phyloP scores from a whole-genome alignment of 2,329 filamentous ascomycete genomes.

The Clonostachys solani region DNA sequence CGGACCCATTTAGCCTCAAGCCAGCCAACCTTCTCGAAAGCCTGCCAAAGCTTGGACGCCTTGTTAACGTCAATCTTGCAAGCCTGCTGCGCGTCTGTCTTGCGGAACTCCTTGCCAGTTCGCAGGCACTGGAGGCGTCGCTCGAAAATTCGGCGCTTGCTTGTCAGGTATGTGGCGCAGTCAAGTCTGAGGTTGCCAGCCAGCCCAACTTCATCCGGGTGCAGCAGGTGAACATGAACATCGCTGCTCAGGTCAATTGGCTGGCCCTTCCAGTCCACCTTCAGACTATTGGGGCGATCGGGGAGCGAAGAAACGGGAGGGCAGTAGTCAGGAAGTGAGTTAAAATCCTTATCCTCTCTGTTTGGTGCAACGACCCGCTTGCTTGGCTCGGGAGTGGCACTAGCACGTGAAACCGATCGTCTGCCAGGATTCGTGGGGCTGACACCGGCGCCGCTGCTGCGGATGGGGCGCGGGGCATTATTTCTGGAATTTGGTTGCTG shows the following conservation, averaged over 20 bases:
- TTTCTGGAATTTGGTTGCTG: neutral
- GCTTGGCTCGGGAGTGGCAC: slow-evolving; percentile 44
- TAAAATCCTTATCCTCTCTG: slow-evolving; percentile 79
- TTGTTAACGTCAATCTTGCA: slow-evolving; percentile 99
- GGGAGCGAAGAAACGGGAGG: slow-evolving; percentile 65
- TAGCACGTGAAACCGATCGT: slow-evolving; percentile 25
- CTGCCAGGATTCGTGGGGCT: slow-evolving; percentile 6
- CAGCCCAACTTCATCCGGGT: slow-evolving; percentile 72
- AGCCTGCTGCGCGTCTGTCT: slow-evolving; percentile 94
- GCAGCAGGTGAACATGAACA: slow-evolving; percentile 64
- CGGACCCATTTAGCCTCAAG: slow-evolving; percentile 51
- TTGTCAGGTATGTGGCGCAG: slow-evolving; percentile 84
- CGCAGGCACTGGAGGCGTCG: slow-evolving; percentile 64
- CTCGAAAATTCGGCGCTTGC: slow-evolving; percentile 88
- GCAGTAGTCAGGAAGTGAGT: slow-evolving; percentile 65
- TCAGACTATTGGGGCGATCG: slow-evolving; percentile 64
- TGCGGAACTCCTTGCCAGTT: slow-evolving; percentile 80
- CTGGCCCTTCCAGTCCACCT: slow-evolving; percentile 83
- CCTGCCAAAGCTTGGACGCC: slow-evolving; percentile 86
- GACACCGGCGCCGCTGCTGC: slow-evolving; percentile 17
- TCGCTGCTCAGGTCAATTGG: slow-evolving; percentile 73
- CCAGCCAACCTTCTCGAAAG: slow-evolving; percentile 85
- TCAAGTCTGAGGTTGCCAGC: slow-evolving; percentile 78
- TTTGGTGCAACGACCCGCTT: slow-evolving; percentile 56
- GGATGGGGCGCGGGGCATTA: slow-evolving; percentile 25